phyloP scores from a whole-genome alignment of 805 yeast genomes.

The Pichia paraexigua region DNA sequence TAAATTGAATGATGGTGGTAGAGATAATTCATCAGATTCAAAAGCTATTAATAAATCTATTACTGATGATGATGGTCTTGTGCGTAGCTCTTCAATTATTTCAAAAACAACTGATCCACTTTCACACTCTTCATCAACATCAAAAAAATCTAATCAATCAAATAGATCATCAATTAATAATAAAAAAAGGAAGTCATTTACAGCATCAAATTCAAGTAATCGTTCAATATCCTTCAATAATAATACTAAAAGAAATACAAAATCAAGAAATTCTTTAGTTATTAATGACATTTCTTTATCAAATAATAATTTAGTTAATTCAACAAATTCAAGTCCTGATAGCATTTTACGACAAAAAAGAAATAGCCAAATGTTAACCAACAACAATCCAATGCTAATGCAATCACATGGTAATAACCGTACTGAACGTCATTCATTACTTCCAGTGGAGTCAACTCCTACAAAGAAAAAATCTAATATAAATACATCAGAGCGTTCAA shows the following conservation, averaged over 20 bases:
- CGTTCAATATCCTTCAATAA: conserved; percentile 40
- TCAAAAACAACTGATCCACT: conserved; percentile 20
- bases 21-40: background rate
- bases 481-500: conserved; percentile 16
- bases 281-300: conserved; percentile 2
- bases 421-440: conserved; percentile 8
- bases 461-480: conserved; percentile 13
- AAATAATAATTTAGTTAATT: background rate
- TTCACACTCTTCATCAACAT: conserved; percentile 4
- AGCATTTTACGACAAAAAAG: background rate
- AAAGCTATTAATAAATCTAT: background rate
- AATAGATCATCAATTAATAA: conserved; percentile 10
- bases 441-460: conserved; percentile 15
- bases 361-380: background rate
- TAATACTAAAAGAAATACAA: conserved; percentile 11
- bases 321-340: background rate
- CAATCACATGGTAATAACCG: background rate
- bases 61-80: conserved; percentile 14
- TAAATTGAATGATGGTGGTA: background rate
- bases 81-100: conserved; percentile 26
- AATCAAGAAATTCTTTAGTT: conserved; percentile 11
- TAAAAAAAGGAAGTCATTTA: conserved; percentile 35
- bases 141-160: background rate
- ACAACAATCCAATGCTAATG: background rate
- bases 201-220: conserved; percentile 39